Base-by-base conservation (phyloP, 2,329 filamentous ascomycete genomes). In the Kalmusia sp. region DNA sequence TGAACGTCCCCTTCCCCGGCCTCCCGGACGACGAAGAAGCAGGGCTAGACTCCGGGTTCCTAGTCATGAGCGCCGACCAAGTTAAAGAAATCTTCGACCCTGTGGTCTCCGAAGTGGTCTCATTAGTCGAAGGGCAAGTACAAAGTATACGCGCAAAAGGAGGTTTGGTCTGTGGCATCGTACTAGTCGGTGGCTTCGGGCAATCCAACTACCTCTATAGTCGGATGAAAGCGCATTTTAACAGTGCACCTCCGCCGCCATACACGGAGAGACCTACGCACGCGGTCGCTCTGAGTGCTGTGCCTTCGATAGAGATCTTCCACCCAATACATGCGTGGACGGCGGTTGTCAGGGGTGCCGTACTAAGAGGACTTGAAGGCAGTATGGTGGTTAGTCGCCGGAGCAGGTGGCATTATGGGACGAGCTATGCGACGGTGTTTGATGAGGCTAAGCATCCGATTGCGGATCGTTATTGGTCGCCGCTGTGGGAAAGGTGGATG, bases 271-370 rank as follows among this genome's bases (percentile, higher is more conserved):
- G 84, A 27, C 88, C 89, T 4, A 91, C 88, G 0, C 88, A 90
- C 60, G 82, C 84, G 3, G 81, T 78, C 11, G 72, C 80, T 2
- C 67, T 80, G 21, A 75, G 79, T 25, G 80, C 82, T 43, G 77
- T 79, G 28, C 81, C 81, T 4, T 85, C 84, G 1, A 87, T 93
- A 33, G 88, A 92, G 73, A 88, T 93, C 24, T 90, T 93, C 83
- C 90, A 93, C 73, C 89, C 89, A 0, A 82, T 92, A 47, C 90
- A 93, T 69, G 89, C 90, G 1, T 92, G 90, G 89, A 92, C 89
- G 6, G 89, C 89, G 0, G 89, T 92, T 2, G 89, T 93, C 4
- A 80, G 90, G 54, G 90, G 90, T 6, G 90, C 90, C 0, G 90
- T 92, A 7, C 74, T 93, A 47, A 80, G 89, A 43, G 90, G 90